Evolutionary conservation across 2,329 filamentous ascomycete species (phyloP).

Genomic region (Penicillium sp.): DNA sequence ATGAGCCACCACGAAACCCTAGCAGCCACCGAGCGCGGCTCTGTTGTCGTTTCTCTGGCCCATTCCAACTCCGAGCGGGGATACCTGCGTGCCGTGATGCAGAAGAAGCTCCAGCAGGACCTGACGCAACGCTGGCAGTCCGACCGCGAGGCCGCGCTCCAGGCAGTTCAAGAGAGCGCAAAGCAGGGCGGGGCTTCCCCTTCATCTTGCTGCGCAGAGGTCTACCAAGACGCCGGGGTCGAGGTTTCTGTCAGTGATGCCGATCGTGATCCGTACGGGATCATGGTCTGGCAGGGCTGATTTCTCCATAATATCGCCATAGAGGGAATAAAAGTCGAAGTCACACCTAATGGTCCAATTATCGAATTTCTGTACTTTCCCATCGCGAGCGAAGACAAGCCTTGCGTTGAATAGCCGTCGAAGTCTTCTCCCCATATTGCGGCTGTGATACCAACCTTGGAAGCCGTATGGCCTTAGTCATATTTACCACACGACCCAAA

Average conservation of each 20-base stretch:
- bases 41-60: conserved; percentile 78
- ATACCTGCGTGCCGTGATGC: conserved; percentile 71
- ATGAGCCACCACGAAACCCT: conserved; percentile 91
- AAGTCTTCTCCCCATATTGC: conserved; percentile 22
- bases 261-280: conserved; percentile 85
- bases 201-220: conserved; percentile 44
- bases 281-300: conserved; percentile 51
- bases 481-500: conserved; percentile 37
- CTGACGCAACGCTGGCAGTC: conserved; percentile 57
- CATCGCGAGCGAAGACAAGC: conserved; percentile 8
- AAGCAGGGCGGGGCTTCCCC: conserved; percentile 25
- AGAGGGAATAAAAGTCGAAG: too few relatives aligned
- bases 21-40: conserved; percentile 77
- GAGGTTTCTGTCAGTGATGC: conserved; percentile 71
- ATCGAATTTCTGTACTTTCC: too few relatives aligned
- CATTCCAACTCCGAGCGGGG: conserved; percentile 91
- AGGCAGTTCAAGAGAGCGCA: conserved; percentile 29
- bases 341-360: too few relatives aligned
- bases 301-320: too few relatives aligned
- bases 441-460: conserved; percentile 36
- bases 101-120: conserved; percentile 59
- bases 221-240: conserved; percentile 54
- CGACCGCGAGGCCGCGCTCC: conserved; percentile 44
- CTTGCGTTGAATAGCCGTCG: conserved; percentile 8
- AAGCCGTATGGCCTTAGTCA: conserved; percentile 38